A percentile compares a stretch with the other conserved stretches of the same genome.
Evolutionary conservation across 306 rosid species (phyloP).

Genomic region (Trifolium pratense): DNA sequence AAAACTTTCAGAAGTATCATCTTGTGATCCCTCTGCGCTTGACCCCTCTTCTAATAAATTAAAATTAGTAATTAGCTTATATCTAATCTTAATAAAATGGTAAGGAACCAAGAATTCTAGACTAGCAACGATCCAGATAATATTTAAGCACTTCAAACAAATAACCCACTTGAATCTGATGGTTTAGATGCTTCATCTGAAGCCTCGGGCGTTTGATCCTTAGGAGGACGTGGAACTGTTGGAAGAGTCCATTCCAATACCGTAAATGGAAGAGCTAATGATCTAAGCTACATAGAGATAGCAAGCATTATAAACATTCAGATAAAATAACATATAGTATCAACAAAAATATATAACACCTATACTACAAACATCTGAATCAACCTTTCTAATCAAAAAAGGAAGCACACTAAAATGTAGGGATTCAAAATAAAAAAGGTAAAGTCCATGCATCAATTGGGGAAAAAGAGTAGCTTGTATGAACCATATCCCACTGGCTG

Average conservation of each 20-base stretch:
- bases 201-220: slow-evolving; percentile 52
- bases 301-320: slow-evolving; percentile 57
- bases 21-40: slow-evolving; percentile 76
- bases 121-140: slow-evolving; percentile 37
- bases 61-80: slow-evolving; percentile 43
- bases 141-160: slow-evolving; percentile 42
- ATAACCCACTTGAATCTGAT: slow-evolving; percentile 75
- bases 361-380: slow-evolving; percentile 23
- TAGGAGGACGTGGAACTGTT: slow-evolving; percentile 76
- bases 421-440: background rate
- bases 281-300: slow-evolving; percentile 98
- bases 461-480: slow-evolving; percentile 29
- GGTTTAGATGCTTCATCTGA: slow-evolving; percentile 56
- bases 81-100: slow-evolving; percentile 34
- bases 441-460: slow-evolving; percentile 15
- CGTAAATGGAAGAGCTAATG: slow-evolving; percentile 99
- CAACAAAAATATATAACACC: slow-evolving; percentile 33
- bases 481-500: slow-evolving; percentile 29
- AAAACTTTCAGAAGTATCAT: slow-evolving; percentile 91
- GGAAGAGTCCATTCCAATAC: slow-evolving; percentile 99
- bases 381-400: slow-evolving; percentile 8
- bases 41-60: slow-evolving; percentile 60
- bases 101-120: slow-evolving; percentile 34
- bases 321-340: slow-evolving; percentile 25
- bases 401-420: slow-evolving; percentile 1